Evolutionary conservation across 139 green algal species (phyloP), one percentile per base, ranked within the genome.

Genomic region (Dunaliella primolecta): DNA sequence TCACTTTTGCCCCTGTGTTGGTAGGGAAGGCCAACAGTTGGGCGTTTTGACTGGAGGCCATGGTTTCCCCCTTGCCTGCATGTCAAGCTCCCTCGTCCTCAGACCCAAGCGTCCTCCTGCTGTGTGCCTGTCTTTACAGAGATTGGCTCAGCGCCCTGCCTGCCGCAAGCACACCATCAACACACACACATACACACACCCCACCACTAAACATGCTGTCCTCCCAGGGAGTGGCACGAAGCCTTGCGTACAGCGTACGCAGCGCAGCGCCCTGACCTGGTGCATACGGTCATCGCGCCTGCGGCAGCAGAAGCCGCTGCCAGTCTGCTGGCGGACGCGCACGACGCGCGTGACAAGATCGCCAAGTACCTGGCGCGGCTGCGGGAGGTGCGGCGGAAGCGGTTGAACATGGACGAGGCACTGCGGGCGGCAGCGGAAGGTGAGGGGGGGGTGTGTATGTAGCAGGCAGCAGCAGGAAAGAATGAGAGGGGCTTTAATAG

Each of bases 311-410:
- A 87, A 1, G 90, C 86, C 25, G 89, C 90, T 11, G 36, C 77
- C 0, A 32, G 81, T 25, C 46, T 91, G 74, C 75, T 95, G 36
- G 38, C 35, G 27, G 90, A 96, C 2, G 85, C 91, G 0, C 72
- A 64, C 0, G 94, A 97, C 33, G 87, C 91, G 31, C 70, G 37
- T 33, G 91, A 91, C 75, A 32, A 46, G 1, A 84, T 97, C 1
- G 2, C 7, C 36, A 98, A 98, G 89, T 98, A 98, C 87, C 81
- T 82, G 15, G 85, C 89, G 2, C 91, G 96, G 36, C 83, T 97
- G 15, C 88, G 81, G 70, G 92, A 96, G 79, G 89, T 98, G 2
- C 88, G 90, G 0, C 71, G 72, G 15, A 90, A 91, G 81, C 83
- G 90, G 55, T 20, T 82, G 36, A 88, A 91, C 0, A 90, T 96